phyloP scores from a whole-genome alignment of 352 stramenopile species.

The Phytophthora colocasiae region DNA sequence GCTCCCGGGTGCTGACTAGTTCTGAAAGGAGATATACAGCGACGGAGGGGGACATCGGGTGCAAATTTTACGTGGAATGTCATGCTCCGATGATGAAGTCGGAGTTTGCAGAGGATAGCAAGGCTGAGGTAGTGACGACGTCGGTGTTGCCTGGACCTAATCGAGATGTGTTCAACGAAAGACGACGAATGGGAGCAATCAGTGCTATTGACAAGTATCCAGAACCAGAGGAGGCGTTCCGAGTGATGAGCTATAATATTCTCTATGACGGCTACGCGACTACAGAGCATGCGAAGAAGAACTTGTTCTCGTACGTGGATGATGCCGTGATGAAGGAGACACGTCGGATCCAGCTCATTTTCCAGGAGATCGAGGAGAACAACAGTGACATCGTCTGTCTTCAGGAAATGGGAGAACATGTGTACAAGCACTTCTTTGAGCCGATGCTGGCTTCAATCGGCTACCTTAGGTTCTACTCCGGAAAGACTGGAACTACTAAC shows the following conservation, averaged over 20 bases:
- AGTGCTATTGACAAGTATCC: conserved; percentile 23
- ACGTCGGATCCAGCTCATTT: conserved; percentile 79
- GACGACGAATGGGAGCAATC: conserved; percentile 28
- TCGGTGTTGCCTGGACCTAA: conserved; percentile 52
- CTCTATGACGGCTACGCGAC: conserved; percentile 78
- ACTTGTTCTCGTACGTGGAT: conserved; percentile 70
- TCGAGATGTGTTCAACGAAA: conserved; percentile 56
- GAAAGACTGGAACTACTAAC: conserved; percentile 71
- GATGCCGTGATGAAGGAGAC: conserved; percentile 56
- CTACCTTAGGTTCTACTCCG: conserved; percentile 63
- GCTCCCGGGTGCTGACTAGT: conserved; percentile 18
- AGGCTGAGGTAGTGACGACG: conserved; percentile 40
- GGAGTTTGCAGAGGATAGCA: conserved; percentile 46
- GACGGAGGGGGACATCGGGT: conserved; percentile 47
- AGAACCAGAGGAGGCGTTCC: conserved; percentile 43
- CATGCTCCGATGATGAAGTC: conserved; percentile 45
- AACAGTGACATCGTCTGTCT: conserved; percentile 72
- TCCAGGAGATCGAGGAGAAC: conserved; percentile 74
- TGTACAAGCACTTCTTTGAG: conserved; percentile 64
- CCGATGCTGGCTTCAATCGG: conserved; percentile 60
- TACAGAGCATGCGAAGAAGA: conserved; percentile 56
- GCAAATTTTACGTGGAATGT: conserved; percentile 64
- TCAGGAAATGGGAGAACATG: conserved; percentile 74
- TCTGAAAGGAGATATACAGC: conserved; percentile 49
- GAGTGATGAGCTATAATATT: conserved; percentile 88